These are phyloP conservation scores for Lactifluus pinguis DNA, from an alignment of 768 basidiomycete species.

Conservation along the genomic window DNA sequence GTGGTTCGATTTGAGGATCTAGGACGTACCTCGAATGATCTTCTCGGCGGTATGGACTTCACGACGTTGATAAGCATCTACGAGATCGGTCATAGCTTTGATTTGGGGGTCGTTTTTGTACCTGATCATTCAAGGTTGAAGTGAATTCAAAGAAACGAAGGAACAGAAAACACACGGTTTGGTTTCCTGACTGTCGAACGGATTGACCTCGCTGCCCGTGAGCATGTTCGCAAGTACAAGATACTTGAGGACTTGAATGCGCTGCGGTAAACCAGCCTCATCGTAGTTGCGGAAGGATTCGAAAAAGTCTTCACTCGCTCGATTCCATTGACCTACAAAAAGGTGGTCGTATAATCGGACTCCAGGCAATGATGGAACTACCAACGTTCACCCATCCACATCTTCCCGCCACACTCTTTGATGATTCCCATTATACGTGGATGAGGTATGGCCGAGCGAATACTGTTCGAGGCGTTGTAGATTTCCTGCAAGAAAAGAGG, in stretches of 20 bases:
- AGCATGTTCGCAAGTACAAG: slow-evolving; percentile 97
- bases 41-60: slow-evolving; percentile 98
- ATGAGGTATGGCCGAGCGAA: slow-evolving; percentile 95
- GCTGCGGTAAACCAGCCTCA: slow-evolving; percentile 91
- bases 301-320: slow-evolving; percentile 96
- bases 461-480: slow-evolving; percentile 88
- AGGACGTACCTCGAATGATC: slow-evolving; percentile 68
- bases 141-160: background rate
- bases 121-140: slow-evolving; percentile 31
- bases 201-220: slow-evolving; percentile 96
- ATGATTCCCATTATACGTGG: slow-evolving; percentile 98
- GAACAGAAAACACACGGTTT: slow-evolving; percentile 72
- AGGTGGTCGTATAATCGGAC: slow-evolving; percentile 1
- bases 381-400: slow-evolving; percentile 99
- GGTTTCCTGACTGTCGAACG: slow-evolving; percentile 98
- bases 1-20: background rate
- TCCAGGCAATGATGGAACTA: background rate
- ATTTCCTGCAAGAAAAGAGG: slow-evolving; percentile 59
- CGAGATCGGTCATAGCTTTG: slow-evolving; percentile 95
- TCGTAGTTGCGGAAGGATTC: slow-evolving; percentile 99
- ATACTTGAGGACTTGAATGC: slow-evolving; percentile 98
- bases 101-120: slow-evolving; percentile 97
- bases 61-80: slow-evolving; percentile 91
- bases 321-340: slow-evolving; percentile 80
- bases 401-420: slow-evolving; percentile 98